Conservation (phyloP, 805 yeast genomes). For the Isabelozyma gotoi region DNA sequence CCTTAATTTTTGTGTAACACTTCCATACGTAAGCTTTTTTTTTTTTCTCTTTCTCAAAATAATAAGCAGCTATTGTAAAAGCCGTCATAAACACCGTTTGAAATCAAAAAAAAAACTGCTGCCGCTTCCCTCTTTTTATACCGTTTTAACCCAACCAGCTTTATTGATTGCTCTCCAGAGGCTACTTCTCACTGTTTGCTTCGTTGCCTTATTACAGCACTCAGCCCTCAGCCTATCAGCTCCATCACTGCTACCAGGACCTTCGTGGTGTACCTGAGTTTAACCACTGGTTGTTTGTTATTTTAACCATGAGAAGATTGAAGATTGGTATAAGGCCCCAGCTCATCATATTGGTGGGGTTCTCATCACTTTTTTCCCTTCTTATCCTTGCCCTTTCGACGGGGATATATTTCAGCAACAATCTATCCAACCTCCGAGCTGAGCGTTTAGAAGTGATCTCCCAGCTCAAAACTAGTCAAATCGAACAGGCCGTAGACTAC, state of each 20-base stretch:
- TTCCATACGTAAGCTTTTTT: not conserved
- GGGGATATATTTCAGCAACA: conserved; percentile 67
- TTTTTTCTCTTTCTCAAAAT: not conserved
- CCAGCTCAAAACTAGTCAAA: conserved; percentile 76
- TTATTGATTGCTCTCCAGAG: no score
- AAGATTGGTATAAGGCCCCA: conserved; percentile 74
- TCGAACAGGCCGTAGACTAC: conserved; percentile 63
- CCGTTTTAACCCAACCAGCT: no score
- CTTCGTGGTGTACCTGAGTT: no score
- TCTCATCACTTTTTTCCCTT: conserved; percentile 69
- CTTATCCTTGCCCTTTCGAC: conserved; percentile 72
- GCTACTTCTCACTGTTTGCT: no score
- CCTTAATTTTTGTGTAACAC: not conserved
- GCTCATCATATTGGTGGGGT: conserved; percentile 65
- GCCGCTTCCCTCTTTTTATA: no score
- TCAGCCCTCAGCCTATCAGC: no score
- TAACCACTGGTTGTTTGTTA: no score
- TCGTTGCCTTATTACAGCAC: no score
- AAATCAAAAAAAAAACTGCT: no score
- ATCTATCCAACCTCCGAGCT: conserved; percentile 59
- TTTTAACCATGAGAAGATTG: conserved; percentile 31
- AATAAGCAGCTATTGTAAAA: not conserved
- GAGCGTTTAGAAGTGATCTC: conserved; percentile 78
- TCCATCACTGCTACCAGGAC: no score
- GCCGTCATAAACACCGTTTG: no score